Conservation (phyloP, 441 rosid genomes). For the Mallotus repandus region DNA sequence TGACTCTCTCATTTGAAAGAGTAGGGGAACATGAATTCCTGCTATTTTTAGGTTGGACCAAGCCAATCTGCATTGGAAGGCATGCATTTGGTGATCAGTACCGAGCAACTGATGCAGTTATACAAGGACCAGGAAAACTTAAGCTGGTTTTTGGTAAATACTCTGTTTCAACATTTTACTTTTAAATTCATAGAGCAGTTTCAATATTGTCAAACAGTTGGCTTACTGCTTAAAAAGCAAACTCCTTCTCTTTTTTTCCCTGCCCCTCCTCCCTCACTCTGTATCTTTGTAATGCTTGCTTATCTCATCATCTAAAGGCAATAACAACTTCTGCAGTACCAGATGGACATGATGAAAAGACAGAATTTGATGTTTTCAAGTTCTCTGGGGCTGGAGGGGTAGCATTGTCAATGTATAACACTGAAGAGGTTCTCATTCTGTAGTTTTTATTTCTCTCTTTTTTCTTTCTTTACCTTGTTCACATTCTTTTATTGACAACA, state of each 20-base stretch:
- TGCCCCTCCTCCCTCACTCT: background rate
- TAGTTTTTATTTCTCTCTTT: background rate
- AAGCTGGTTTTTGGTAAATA: conserved; percentile 68
- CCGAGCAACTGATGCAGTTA: conserved; percentile 73
- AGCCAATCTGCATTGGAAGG: conserved; percentile 95
- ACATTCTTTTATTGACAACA: background rate
- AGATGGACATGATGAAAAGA: conserved; percentile 46
- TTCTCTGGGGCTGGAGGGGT: conserved; percentile 81
- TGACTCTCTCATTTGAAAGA: background rate
- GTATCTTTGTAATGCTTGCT: background rate
- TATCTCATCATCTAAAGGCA: conserved; percentile 10
- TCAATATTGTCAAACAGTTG: background rate
- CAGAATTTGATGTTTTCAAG: conserved; percentile 62
- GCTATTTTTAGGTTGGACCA: conserved; percentile 72
- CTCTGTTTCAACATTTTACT: background rate
- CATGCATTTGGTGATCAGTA: conserved; percentile 98
- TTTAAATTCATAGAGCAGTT: conserved; percentile 11
- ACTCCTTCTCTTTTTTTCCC: background rate
- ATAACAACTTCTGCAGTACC: conserved; percentile 45
- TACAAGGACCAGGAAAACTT: conserved; percentile 72
- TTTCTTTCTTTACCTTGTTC: background rate
- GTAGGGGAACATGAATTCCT: background rate
- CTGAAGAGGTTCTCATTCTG: conserved; percentile 62
- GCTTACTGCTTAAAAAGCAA: background rate
- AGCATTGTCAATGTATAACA: conserved; percentile 80